phyloP scores from a whole-genome alignment of 2,329 filamentous ascomycete species.

The Xylaria sp. region DNA sequence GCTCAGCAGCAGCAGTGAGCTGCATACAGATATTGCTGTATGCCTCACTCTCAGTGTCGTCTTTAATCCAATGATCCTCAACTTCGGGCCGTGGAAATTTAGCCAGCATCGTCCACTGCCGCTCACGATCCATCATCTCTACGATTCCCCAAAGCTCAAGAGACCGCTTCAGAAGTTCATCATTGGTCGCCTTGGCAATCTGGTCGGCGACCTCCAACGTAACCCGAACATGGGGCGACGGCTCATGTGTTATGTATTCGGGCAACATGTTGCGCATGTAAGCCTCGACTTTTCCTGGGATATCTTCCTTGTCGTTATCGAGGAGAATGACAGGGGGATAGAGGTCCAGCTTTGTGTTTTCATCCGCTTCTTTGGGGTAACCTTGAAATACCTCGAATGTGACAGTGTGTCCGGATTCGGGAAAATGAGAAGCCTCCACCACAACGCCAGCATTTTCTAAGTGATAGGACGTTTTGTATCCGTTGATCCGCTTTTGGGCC shows the following conservation, averaged over 20 bases:
- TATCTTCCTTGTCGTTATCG: conserved; percentile 69
- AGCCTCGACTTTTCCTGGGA: conserved; percentile 67
- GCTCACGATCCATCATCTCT: conserved; percentile 72
- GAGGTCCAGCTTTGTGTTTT: conserved; percentile 46
- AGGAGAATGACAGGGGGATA: conserved; percentile 62
- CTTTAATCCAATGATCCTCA: conserved; percentile 60
- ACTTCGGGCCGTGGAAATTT: conserved; percentile 57
- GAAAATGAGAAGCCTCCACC: conserved; percentile 71
- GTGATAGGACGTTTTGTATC: conserved; percentile 62
- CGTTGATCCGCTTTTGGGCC: conserved; percentile 68
- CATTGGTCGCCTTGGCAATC: conserved; percentile 60
- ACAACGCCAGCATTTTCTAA: conserved; percentile 61
- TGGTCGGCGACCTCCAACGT: conserved; percentile 64
- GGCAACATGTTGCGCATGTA: conserved; percentile 70
- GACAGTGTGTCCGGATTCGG: conserved; percentile 59
- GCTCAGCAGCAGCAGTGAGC: conserved; percentile 72
- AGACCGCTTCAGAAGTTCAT: conserved; percentile 66
- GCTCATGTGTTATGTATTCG: conserved; percentile 68
- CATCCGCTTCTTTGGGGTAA: conserved; percentile 50
- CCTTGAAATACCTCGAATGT: conserved; percentile 57
- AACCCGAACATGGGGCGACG: conserved; percentile 68
- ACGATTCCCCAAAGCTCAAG: conserved; percentile 74
- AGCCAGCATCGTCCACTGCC: conserved; percentile 68
- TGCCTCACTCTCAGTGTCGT: conserved; percentile 65
- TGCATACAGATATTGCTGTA: conserved; percentile 73